Evolutionary conservation across 441 rosid species (phyloP), one percentile per base, ranked within the genome.

Genomic region (Metrosideros polymorpha): DNA sequence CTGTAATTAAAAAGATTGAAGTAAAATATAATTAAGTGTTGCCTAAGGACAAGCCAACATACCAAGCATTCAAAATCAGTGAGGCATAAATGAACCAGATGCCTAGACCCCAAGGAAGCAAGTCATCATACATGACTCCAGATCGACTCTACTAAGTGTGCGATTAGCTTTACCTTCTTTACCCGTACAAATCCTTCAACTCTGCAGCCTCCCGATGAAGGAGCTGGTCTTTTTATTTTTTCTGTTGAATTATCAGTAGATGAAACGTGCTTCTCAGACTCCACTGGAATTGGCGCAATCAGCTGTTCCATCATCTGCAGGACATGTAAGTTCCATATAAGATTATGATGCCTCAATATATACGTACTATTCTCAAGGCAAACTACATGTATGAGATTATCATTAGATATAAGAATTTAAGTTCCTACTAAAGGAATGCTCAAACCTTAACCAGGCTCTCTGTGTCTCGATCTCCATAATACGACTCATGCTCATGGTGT

Each of bases 391-490:
- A 14, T 39, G 47, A 35, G 47, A 39, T 22, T 71, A 35, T 19
- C 9, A 35, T 71, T 35, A 35, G n/a, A 35, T 39, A 71, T 22
- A 42, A 42, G 47, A 71, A 71, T 22, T 39, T 22, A 22, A 71
- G 79, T 66, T 35, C 77, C 77, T 66, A 32, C 45, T 39, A 22
- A 71, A 71, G 39, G n/a, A 71, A 39, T 39, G 79, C 53, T 82
- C 82, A 42, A 89, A 95, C 99, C 99, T 94, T 93, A 77, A 97
- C 97, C 93, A 98, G 92, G 90, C 94, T 93, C 0, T 98, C 98
- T 51, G 99, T 94, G 91, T 98, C 99, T 86, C 99, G 97, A 90
- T 98, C 96, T 91, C 99, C 99, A 92, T 97, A 95, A 91, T 98
- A 98, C 59, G 99, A 95, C 90, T 98, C 99, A 91, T 98, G 99